Conservation (phyloP, 345 rosid species). For the Xanthoceras sorbifolium region DNA sequence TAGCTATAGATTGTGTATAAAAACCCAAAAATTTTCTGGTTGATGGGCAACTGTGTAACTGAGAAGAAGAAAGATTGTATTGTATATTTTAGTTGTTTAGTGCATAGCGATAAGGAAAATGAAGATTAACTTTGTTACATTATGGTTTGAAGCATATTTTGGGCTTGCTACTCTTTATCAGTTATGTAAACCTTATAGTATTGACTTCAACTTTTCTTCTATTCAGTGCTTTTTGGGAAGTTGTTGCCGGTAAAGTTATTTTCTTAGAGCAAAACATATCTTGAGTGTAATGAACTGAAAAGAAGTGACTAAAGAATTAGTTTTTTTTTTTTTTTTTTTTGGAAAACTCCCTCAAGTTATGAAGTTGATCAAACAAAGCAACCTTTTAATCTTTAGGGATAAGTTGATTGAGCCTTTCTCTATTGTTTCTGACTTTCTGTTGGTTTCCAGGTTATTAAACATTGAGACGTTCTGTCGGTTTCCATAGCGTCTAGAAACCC, state of each 20-base stretch:
- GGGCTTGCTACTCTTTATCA: not conserved
- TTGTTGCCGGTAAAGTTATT: not conserved
- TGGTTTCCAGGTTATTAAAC: not conserved
- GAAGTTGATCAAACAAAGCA: not conserved
- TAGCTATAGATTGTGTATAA: not conserved
- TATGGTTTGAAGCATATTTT: not conserved
- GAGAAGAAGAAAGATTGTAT: not conserved
- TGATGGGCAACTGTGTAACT: not conserved
- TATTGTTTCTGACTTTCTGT: not conserved
- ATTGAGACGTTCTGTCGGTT: too few species aligned
- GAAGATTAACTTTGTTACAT: not conserved
- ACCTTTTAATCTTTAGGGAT: not conserved
- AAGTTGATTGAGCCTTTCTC: not conserved
- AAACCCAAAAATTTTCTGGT: not conserved
- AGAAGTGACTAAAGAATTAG: not conserved
- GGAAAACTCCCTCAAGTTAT: not conserved
- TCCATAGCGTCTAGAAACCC: not conserved
- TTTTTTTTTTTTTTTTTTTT: too few species aligned
- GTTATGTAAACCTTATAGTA: too few species aligned
- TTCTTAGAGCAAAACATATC: not conserved
- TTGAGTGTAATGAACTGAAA: not conserved
- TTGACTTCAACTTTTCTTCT: not conserved
- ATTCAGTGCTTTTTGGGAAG: not conserved
- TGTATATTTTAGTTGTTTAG: not conserved
- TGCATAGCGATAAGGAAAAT: not conserved